phyloP scores from a whole-genome alignment of 192 early-diverging fungal species.

The Podila horticola region DNA sequence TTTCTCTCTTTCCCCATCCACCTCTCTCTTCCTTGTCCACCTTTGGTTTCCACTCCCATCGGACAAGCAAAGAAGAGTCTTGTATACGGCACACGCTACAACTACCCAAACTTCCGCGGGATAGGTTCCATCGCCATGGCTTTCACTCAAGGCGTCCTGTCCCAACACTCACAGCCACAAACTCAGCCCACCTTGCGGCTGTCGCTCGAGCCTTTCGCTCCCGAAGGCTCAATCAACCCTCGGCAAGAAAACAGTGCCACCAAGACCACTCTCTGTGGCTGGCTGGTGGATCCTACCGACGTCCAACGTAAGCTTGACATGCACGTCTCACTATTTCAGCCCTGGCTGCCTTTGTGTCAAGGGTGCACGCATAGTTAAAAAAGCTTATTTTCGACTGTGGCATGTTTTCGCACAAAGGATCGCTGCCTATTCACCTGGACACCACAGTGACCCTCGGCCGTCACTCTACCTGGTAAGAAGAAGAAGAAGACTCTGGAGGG shows the following conservation, averaged over 20 bases:
- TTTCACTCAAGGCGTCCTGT: background rate
- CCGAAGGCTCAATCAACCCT: background rate
- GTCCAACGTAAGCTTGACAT: conserved; percentile 13
- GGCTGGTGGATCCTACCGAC: conserved; percentile 19
- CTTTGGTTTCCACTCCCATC: background rate
- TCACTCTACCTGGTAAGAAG: conserved; percentile 18
- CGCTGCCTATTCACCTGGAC: conserved; percentile 11
- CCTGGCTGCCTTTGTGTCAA: background rate
- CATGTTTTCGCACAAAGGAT: background rate
- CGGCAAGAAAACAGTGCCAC: background rate
- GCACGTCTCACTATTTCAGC: background rate
- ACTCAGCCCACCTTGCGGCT: conserved; percentile 1
- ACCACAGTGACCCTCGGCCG: conserved; percentile 11
- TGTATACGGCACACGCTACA: background rate
- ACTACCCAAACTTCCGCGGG: too few species aligned
- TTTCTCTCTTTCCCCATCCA: background rate
- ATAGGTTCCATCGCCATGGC: background rate
- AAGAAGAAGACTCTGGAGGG: background rate
- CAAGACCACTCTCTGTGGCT: conserved; percentile 12
- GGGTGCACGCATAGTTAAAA: background rate
- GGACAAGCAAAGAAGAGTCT: background rate
- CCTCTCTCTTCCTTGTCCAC: background rate
- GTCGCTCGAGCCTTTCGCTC: background rate
- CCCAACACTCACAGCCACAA: conserved; percentile 6
- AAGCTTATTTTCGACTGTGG: too few species aligned